A percentile compares a stretch with the other conserved stretches of the same genome.
Conservation (phyloP, 257 asterid species). For the Cinchona pubescens region DNA sequence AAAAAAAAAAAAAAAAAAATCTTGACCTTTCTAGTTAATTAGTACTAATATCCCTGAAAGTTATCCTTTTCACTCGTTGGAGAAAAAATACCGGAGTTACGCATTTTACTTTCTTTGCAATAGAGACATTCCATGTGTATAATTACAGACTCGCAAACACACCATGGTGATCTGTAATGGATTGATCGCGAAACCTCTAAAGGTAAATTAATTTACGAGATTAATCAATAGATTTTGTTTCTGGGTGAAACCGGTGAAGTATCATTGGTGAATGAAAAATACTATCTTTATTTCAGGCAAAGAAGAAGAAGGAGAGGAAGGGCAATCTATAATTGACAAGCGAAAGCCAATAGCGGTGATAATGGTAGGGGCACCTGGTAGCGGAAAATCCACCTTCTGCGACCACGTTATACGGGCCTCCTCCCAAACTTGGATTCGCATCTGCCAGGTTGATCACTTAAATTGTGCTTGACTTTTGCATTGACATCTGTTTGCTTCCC, state of each 20-base stretch:
- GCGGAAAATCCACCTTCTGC: conserved; percentile 91
- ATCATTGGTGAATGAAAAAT: background rate
- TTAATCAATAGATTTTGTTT: background rate
- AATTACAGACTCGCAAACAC: background rate
- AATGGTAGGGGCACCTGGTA: conserved; percentile 86
- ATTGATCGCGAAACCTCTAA: conserved; percentile 43
- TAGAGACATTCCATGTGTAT: no score
- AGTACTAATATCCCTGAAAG: no score
- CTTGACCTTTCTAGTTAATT: no score
- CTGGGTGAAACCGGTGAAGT: background rate
- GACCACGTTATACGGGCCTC: conserved; percentile 59
- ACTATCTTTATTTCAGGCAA: background rate
- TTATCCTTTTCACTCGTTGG: no score
- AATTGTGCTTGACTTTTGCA: background rate
- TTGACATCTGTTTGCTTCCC: no score
- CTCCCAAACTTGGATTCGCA: conserved; percentile 71
- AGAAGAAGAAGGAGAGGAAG: conserved; percentile 30
- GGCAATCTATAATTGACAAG: conserved; percentile 8
- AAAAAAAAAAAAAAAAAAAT: no score
- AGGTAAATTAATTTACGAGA: conserved; percentile 25
- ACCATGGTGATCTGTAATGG: conserved; percentile 56
- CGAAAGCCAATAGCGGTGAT: conserved; percentile 39
- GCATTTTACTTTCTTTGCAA: no score
- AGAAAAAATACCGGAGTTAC: no score
- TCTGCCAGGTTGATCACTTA: conserved; percentile 64